Percentiles rank a stretch among this genome's conserved stretches.
Evolutionary conservation across 2,329 filamentous ascomycete species (phyloP).

Genomic region (Basipetospora chlamydospora): DNA sequence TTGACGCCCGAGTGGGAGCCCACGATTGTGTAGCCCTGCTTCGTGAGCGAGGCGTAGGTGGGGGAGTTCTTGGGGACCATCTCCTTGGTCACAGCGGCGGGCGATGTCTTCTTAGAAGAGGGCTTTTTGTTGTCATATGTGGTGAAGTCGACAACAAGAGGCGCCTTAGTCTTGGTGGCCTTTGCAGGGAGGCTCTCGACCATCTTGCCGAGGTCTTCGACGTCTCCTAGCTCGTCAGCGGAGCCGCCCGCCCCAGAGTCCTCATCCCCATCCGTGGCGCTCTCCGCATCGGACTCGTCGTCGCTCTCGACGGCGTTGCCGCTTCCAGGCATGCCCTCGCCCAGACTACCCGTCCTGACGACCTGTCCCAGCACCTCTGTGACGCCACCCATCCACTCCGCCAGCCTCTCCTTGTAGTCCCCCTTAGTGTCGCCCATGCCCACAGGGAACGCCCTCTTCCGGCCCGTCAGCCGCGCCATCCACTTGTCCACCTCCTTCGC

Average conservation of each 20-base stretch:
- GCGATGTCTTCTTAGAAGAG: conserved; percentile 22
- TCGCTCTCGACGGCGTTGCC: conserved; percentile 78
- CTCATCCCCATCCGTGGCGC: conserved; percentile 27
- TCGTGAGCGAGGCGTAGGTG: conserved; percentile 77
- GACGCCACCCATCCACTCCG: conserved; percentile 68
- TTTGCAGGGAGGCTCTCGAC: conserved; percentile 28
- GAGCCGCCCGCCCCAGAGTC: conserved; percentile 13
- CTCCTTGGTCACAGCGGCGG: conserved; percentile 49
- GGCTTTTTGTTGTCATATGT: conserved; percentile 39
- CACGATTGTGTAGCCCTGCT: conserved; percentile 92
- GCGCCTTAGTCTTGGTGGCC: conserved; percentile 18
- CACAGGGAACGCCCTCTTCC: conserved; percentile 76
- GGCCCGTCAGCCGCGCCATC: conserved; percentile 87
- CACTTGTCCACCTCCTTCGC: conserved; percentile 83
- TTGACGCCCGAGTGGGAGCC: conserved; percentile 94
- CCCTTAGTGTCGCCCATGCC: conserved; percentile 75
- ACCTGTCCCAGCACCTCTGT: conserved; percentile 53
- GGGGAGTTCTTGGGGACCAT: conserved; percentile 91
- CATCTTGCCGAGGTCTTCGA: conserved; percentile 69
- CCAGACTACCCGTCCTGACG: conserved; percentile 42
- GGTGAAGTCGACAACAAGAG: conserved; percentile 77
- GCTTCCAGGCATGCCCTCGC: conserved; percentile 58
- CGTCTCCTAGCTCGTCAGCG: conserved; percentile 47
- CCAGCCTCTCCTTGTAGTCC: conserved; percentile 51
- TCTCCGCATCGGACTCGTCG: conserved; percentile 33